A percentile compares a stretch with the other conserved stretches of the same genome.
These are phyloP conservation scores for Magnaporthales sp. DNA, from an alignment of 2,329 filamentous ascomycete genomes.

Conservation along the genomic window DNA sequence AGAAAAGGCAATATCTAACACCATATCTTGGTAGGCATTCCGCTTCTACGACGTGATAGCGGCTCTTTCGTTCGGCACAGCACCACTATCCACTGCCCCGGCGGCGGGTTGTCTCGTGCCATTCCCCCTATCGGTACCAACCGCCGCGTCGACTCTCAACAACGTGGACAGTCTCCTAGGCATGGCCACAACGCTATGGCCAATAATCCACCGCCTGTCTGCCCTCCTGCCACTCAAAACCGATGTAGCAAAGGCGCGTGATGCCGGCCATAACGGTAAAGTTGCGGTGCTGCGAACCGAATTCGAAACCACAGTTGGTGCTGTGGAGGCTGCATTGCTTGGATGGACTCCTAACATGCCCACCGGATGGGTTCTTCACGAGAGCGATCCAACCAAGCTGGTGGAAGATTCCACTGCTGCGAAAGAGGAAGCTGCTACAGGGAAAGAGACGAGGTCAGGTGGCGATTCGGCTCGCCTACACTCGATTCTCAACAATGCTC, in stretches of 20 bases:
- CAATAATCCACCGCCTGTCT: slow-evolving; percentile 52
- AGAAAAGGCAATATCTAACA: neutral
- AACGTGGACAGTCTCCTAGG: slow-evolving; percentile 52
- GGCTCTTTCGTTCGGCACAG: slow-evolving; percentile 50
- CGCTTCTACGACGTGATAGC: slow-evolving; percentile 59
- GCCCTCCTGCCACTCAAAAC: slow-evolving; percentile 43
- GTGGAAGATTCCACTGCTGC: slow-evolving; percentile 3
- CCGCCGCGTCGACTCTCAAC: slow-evolving; percentile 33
- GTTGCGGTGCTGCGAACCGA: slow-evolving; percentile 39
- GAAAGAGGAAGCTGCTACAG: slow-evolving; percentile 7
- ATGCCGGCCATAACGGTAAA: slow-evolving; percentile 28
- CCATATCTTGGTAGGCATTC: slow-evolving; percentile 39
- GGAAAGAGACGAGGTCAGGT: slow-evolving; percentile 9
- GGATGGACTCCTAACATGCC: slow-evolving; percentile 47
- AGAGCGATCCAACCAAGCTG: slow-evolving; percentile 10
- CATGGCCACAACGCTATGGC: slow-evolving; percentile 54
- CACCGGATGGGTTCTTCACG: slow-evolving; percentile 22
- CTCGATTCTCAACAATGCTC: slow-evolving; percentile 49
- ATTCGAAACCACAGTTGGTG: slow-evolving; percentile 40
- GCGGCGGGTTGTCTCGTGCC: slow-evolving; percentile 36
- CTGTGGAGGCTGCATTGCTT: slow-evolving; percentile 45
- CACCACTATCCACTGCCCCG: slow-evolving; percentile 43
- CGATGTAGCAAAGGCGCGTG: slow-evolving; percentile 37
- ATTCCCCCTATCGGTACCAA: slow-evolving; percentile 36
- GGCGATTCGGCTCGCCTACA: slow-evolving; percentile 31